Evolutionary conservation across 2,329 filamentous ascomycete species (phyloP), one percentile per base, ranked within the genome.

Genomic region (Nannizzia gypsea): DNA sequence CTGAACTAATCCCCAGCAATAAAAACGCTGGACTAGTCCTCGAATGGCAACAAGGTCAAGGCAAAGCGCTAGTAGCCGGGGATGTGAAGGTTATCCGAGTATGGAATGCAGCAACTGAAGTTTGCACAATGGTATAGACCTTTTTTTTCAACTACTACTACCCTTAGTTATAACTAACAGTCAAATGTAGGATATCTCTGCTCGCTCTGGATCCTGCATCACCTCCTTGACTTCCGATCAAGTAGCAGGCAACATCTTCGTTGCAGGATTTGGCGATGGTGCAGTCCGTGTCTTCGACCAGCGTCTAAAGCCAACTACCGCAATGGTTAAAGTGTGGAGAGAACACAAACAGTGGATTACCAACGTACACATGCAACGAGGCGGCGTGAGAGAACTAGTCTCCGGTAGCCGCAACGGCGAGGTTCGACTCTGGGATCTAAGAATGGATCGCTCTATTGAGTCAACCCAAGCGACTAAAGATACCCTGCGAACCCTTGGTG

Each of bases 31-130:
- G 93, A 22, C 87, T 99, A 74, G 92, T 97, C 26, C 95, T 97
- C 70, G 92, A 99, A 72, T 99, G 93, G 93, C 92, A 97, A 72
- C 93, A 99, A 75, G 91, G 95, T n/a, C 89, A 90, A 66, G 93
- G 93, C 6, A 89, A 90, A 62, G 86, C 95, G 6, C 81, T 99
- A n/a, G 93, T 97, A 34, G 93, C 93, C 9, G 93, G 93, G 50
- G 93, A 99, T 71, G 90, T 96, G 59, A 89, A 93, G 61, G 89
- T 96, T 36, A 96, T 99, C 66, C 83, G 91, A 38, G 89, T 97
- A 36, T 99, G 93, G 93, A 93, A 95, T 69, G 92, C 92, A 15
- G 90, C 89, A 6, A 88, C 89, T 48, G 93, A 99, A 78, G 87
- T 93, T 40, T 97, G 92, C 74, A 83, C 90, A 58, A 88, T 86